These are phyloP conservation scores for Diophrys appendiculata DNA, from an alignment of 73 alveolate species.

Conservation along the genomic window DNA sequence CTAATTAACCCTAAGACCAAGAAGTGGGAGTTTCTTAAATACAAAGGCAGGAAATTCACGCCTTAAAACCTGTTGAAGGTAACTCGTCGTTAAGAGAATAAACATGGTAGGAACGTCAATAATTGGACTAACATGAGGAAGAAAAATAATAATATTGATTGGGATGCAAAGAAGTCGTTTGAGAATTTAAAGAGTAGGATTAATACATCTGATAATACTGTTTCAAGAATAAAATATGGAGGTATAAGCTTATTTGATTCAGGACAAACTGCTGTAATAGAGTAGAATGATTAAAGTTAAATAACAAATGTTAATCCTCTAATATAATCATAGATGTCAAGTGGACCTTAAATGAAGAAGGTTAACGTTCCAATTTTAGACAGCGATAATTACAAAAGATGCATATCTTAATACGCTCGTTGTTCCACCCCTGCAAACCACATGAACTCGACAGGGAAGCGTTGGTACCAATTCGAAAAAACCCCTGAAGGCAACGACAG, in stretches of 20 bases:
- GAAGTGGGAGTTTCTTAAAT: not conserved
- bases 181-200: not conserved
- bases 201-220: not conserved
- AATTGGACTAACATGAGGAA: not conserved
- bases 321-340: not conserved
- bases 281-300: not conserved
- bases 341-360: not conserved
- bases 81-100: not conserved
- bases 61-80: not conserved
- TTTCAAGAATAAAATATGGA: not conserved
- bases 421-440: not conserved
- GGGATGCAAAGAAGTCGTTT: not conserved
- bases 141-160: not conserved
- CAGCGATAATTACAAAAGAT: not conserved
- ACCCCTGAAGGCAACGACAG: no score
- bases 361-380: not conserved
- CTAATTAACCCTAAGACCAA: not conserved
- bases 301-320: not conserved
- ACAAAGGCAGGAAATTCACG: not conserved
- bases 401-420: not conserved
- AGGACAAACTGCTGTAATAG: not conserved
- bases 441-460: not conserved
- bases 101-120: not conserved
- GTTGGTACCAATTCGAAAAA: no score
- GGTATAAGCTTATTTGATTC: not conserved